These are phyloP conservation scores for Luvunga scandens DNA, from an alignment of 345 rosid species.

Conservation along the genomic window DNA sequence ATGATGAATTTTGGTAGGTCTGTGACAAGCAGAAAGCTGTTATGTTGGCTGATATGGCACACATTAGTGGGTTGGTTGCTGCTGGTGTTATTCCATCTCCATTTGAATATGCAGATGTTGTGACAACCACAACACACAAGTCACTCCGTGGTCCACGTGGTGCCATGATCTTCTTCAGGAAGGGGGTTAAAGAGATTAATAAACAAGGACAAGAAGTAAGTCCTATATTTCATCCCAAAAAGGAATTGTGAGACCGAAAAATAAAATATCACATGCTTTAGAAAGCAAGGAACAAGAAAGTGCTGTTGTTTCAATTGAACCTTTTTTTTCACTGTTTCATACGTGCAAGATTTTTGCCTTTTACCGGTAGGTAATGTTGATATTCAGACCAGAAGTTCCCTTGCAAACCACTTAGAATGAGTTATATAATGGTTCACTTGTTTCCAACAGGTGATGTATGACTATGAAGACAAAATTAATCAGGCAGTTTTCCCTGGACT, in stretches of 20 bases:
- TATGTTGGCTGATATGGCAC: slow-evolving; percentile 94
- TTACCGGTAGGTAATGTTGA: background rate
- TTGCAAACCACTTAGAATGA: background rate
- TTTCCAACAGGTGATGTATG: slow-evolving; percentile 73
- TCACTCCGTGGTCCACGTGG: slow-evolving; percentile 99
- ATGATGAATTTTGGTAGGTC: slow-evolving; percentile 49
- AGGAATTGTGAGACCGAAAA: background rate
- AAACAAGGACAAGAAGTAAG: slow-evolving; percentile 91
- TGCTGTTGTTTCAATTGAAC: background rate
- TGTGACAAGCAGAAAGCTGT: slow-evolving; percentile 95
- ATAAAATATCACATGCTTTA: background rate
- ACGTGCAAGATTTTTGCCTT: background rate
- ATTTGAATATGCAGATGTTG: slow-evolving; percentile 90
- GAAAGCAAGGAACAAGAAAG: background rate
- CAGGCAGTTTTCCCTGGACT: slow-evolving; percentile 95
- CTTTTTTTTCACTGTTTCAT: background rate
- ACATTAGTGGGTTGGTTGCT: slow-evolving; percentile 94
- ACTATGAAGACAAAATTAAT: slow-evolving; percentile 79
- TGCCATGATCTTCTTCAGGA: slow-evolving; percentile 95
- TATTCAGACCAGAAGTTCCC: background rate
- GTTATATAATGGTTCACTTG: slow-evolving; percentile 8
- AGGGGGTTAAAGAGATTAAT: slow-evolving; percentile 81
- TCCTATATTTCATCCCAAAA: slow-evolving; percentile 7
- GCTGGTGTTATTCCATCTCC: slow-evolving; percentile 97
- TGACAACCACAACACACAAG: slow-evolving; percentile 96